Evolutionary conservation across 2,329 filamentous ascomycete genomes (phyloP).

Genomic region (Beauveria medogensis): DNA sequence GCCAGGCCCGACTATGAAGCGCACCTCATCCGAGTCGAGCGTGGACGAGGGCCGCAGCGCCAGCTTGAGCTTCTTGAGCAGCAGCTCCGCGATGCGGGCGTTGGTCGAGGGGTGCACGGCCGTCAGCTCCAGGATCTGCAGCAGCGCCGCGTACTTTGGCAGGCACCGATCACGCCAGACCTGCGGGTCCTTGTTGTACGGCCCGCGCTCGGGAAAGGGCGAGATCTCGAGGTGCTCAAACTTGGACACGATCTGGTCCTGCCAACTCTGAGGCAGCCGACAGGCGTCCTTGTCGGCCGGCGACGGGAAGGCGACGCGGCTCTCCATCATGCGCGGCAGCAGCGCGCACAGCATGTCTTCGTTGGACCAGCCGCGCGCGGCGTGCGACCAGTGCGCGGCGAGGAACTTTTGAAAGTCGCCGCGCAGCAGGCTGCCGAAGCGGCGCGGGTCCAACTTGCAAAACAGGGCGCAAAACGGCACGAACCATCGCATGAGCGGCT

Average conservation of each 20-base stretch:
- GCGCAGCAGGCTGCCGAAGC: constrained; percentile 72
- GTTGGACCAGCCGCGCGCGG: constrained; percentile 42
- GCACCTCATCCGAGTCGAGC: constrained; percentile 53
- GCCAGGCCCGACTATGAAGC: constrained; percentile 67
- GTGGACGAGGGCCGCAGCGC: constrained; percentile 54
- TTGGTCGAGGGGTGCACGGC: constrained; percentile 58
- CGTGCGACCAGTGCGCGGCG: constrained; percentile 61
- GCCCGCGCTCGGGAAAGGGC: constrained; percentile 56
- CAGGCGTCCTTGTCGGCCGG: constrained; percentile 45
- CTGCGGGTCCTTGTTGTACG: constrained; percentile 53
- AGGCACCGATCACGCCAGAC: constrained; percentile 56
- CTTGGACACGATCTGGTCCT: constrained; percentile 61
- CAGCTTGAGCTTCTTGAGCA: constrained; percentile 58
- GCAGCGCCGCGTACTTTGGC: constrained; percentile 59
- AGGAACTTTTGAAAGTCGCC: constrained; percentile 82
- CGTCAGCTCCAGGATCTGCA: constrained; percentile 54
- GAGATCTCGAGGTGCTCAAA: constrained; percentile 58
- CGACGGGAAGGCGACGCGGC: constrained; percentile 47
- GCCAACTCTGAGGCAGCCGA: constrained; percentile 58
- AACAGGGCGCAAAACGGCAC: constrained; percentile 79
- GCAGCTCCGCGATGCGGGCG: constrained; percentile 55
- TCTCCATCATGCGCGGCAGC: constrained; percentile 55
- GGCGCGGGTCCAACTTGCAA: constrained; percentile 61
- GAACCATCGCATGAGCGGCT: constrained; percentile 63
- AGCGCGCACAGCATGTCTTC: constrained; percentile 63